Conservation (phyloP, 1,139 yeast species). For the Kurtzmaniella quercitrusa region DNA sequence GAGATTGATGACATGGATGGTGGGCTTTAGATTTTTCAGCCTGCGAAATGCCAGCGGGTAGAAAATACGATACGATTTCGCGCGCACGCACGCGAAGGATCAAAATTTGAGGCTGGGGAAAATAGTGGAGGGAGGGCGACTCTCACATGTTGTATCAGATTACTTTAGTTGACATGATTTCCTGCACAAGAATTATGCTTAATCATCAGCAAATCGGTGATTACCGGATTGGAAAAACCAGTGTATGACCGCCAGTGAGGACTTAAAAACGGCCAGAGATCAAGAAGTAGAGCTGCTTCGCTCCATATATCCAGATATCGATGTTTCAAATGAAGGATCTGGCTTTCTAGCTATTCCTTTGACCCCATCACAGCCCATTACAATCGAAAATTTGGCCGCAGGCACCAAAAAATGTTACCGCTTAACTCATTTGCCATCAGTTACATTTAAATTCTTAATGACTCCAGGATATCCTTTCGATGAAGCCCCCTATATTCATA, state of each 20-base stretch:
- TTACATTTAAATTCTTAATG: slow-evolving; percentile 25
- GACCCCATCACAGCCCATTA: background rate
- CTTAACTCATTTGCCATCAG: slow-evolving; percentile 23
- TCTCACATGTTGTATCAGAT: too few relatives aligned
- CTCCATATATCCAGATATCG: slow-evolving; percentile 31
- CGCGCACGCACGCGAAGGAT: background rate
- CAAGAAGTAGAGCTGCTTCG: background rate
- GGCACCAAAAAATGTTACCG: background rate
- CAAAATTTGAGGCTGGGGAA: background rate
- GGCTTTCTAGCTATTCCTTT: slow-evolving; percentile 27
- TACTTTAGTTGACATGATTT: too few relatives aligned
- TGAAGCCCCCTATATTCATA: slow-evolving; percentile 23
- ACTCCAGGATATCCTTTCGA: slow-evolving; percentile 25
- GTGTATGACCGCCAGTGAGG: background rate
- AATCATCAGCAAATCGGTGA: background rate
- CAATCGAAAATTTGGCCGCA: background rate
- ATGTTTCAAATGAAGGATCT: slow-evolving; percentile 15
- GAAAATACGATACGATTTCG: background rate
- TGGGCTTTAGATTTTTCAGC: background rate
- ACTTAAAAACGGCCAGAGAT: background rate
- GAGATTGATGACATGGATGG: slow-evolving; percentile 33
- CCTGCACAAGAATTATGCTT: too few relatives aligned
- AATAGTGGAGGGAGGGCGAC: too few relatives aligned
- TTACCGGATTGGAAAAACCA: too few relatives aligned
- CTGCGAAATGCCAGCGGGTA: background rate